Base-by-base conservation (phyloP, 1,284 basidiomycete species). In the Volvariella volvacea region DNA sequence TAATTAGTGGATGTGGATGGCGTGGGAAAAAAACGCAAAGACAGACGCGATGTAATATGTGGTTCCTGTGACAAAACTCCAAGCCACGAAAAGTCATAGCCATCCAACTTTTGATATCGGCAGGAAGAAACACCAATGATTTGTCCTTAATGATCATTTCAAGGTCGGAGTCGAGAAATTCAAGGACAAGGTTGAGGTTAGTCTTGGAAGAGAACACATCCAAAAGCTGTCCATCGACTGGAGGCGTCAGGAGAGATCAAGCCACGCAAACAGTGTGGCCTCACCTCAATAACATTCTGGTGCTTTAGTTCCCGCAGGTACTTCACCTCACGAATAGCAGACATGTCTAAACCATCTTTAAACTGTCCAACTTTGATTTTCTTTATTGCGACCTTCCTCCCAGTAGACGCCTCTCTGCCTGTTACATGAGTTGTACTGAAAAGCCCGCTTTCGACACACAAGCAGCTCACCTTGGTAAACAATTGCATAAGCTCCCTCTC, bases 101-200 rank as follows among this genome's bases (percentile, higher is more conserved):
- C 81, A 96, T 93, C 96, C 96, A 99, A 55, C 88, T 87, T 66
- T 99, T 99, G 68, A 98, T 95, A 62, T 99, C 95, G 0, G 90
- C 89, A 4, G 92, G 89, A 17, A 93, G 75, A 62, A 99, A 98
- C 28, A 97, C 87, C 41, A 96, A 78, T 2, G 82, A 74, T 38
- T 90, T 78, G 64, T 99, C 94, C 60, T 92, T 92, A 66, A 99
- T 97, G 52, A 99, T 84, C 56, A 91, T 91, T 66, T 99, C 96
- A 22, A 99, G 74, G 65, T 99, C 95, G n/a, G 90, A 94, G 55
- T 96, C 91, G 40, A 99, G 74, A 64, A 95, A 99, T 62, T 99
- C 96, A 17, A 99, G 78, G 17, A 99, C 96, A 37, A 99, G 82
- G 61, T 99, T 99, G 50, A 99, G 75, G 60, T 97, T 97, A 9